Conservation (phyloP, 1,284 basidiomycete genomes). For the Leccinum griseonigrum region DNA sequence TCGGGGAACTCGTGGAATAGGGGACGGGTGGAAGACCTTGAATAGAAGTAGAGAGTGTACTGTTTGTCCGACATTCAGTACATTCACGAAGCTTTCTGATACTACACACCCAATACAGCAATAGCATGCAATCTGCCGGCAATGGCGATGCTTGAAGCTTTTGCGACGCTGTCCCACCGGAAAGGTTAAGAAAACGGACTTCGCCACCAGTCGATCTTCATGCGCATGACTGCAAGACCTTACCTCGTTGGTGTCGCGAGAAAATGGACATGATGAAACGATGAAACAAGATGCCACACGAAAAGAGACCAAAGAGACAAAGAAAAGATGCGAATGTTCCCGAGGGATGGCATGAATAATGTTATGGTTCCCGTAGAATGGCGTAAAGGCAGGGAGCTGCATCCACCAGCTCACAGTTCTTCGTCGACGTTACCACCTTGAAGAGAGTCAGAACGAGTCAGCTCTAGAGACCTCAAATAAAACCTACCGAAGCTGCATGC, state of each 20-base stretch:
- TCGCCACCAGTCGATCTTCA: too few species aligned
- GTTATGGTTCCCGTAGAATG: conserved; percentile 74
- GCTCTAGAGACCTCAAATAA: neutral
- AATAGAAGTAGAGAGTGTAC: conserved; percentile 69
- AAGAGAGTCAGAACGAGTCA: conserved; percentile 6
- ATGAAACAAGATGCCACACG: conserved; percentile 4
- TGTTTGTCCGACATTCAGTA: conserved; percentile 34
- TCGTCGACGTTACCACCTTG: conserved; percentile 71
- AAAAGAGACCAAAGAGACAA: conserved; percentile 3
- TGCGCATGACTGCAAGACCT: too few species aligned
- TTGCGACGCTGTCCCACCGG: conserved; percentile 71
- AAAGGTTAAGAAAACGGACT: conserved; percentile 41
- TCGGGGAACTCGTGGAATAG: conserved; percentile 77
- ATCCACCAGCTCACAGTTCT: conserved; percentile 83
- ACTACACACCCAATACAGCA: conserved; percentile 71
- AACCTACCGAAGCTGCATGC: conserved; percentile 61
- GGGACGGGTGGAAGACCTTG: conserved; percentile 66
- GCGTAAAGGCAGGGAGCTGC: conserved; percentile 71
- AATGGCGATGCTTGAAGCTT: conserved; percentile 69
- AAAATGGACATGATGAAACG: neutral
- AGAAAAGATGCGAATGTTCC: conserved; percentile 36
- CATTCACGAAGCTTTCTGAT: neutral
- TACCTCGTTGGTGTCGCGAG: neutral
- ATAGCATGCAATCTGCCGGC: conserved; percentile 58
- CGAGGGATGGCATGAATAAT: conserved; percentile 56